A percentile compares a stretch with the other conserved stretches of the same genome.
Conservation (phyloP, 768 basidiomycete genomes). For the Pisolithus orientalis region DNA sequence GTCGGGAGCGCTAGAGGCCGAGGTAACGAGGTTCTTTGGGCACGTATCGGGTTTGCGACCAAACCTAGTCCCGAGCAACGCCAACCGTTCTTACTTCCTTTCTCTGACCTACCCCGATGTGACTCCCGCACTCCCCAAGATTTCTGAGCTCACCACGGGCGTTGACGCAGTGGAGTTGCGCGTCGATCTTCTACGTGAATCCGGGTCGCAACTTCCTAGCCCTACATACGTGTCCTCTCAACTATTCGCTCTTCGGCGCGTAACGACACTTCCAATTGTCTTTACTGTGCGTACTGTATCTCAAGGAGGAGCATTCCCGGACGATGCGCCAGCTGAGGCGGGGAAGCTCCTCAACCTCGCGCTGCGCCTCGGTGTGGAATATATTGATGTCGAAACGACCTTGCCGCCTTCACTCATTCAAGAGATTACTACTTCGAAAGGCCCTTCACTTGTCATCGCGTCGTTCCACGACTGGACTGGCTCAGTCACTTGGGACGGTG, state of each 20-base stretch:
- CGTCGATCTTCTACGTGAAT: constrained; percentile 74
- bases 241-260: constrained; percentile 69
- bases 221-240: constrained; percentile 80
- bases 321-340: constrained; percentile 63
- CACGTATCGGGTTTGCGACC: constrained; percentile 72
- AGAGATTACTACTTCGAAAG: constrained; percentile 56
- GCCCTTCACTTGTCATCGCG: constrained; percentile 74
- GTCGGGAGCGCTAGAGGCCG: constrained; percentile 36
- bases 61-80: constrained; percentile 55
- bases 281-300: constrained; percentile 84
- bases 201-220: constrained; percentile 45
- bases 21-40: constrained; percentile 80
- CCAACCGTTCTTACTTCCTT: constrained; percentile 83
- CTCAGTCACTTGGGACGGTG: constrained; percentile 70
- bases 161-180: constrained; percentile 93
- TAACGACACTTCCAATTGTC: constrained; percentile 78
- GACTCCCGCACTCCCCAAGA: constrained; percentile 54
- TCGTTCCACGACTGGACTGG: constrained; percentile 97
- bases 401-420: constrained; percentile 60
- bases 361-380: constrained; percentile 81
- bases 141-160: constrained; percentile 73
- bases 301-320: constrained; percentile 91
- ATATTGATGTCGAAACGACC: constrained; percentile 85
- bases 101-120: constrained; percentile 90
- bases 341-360: constrained; percentile 74